phyloP scores from a whole-genome alignment of 179 eudicot species.

The Beta corolliflora region DNA sequence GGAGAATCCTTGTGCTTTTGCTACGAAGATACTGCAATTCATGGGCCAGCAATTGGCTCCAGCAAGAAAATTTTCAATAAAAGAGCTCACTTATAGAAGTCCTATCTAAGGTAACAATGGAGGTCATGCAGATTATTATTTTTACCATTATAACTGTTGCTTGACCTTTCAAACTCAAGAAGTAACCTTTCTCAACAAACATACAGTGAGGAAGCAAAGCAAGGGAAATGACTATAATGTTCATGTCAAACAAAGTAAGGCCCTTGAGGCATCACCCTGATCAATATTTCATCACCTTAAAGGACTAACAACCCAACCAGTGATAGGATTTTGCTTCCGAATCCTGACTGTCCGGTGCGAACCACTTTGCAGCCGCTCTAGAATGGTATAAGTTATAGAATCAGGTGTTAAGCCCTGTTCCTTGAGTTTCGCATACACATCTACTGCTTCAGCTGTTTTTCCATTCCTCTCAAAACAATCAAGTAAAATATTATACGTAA shows the following conservation, averaged over 20 bases:
- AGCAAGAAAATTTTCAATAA: not conserved
- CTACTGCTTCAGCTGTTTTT: constrained; percentile 87
- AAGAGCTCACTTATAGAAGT: not conserved
- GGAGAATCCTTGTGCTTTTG: constrained; percentile 1
- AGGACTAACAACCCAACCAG: constrained; percentile 97
- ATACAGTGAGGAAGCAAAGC: not conserved
- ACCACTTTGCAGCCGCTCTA: constrained; percentile 86
- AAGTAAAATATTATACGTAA: constrained; percentile 83
- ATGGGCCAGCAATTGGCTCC: constrained; percentile 3
- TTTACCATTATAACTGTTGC: not conserved
- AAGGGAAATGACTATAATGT: not conserved
- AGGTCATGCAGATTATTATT: not conserved
- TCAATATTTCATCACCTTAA: constrained; percentile 34
- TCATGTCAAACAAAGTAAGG: not conserved
- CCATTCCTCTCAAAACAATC: constrained; percentile 85
- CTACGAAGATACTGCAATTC: not conserved
- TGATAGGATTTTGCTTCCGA: constrained; percentile 78
- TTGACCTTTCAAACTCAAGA: not conserved
- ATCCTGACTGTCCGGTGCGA: constrained; percentile 47
- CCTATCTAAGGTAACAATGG: not conserved
- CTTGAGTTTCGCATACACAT: constrained; percentile 79
- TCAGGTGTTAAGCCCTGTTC: constrained; percentile 85
- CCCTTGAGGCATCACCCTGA: not conserved
- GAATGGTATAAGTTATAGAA: constrained; percentile 71
- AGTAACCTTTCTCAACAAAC: constrained; percentile 2